These are phyloP conservation scores for Cenococcum geophilum DNA, from an alignment of 495 filamentous ascomycete genomes.

Conservation along the genomic window DNA sequence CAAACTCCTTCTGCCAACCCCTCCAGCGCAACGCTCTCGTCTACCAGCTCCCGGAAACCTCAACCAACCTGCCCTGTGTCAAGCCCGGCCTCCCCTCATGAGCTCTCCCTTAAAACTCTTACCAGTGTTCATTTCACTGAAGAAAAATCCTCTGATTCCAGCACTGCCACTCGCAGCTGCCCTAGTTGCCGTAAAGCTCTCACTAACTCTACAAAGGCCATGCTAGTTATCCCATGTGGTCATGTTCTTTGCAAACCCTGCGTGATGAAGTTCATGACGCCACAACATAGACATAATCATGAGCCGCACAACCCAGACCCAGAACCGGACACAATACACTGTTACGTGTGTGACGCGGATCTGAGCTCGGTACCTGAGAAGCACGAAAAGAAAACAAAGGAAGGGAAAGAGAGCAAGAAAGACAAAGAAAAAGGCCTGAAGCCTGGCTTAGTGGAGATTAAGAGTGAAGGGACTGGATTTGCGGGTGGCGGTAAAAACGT, in stretches of 20 bases:
- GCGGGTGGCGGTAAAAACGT: conserved; percentile 76
- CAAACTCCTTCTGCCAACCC: conserved; percentile 61
- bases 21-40: conserved; percentile 39
- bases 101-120: conserved; percentile 75
- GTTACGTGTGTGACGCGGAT: conserved; percentile 85
- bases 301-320: conserved; percentile 57
- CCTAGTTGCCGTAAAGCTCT: conserved; percentile 84
- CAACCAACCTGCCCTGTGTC: conserved; percentile 78
- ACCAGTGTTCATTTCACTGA: conserved; percentile 75
- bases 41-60: conserved; percentile 58
- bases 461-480: conserved; percentile 88
- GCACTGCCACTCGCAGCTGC: conserved; percentile 58
- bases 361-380: conserved; percentile 47
- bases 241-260: conserved; percentile 90
- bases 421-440: conserved; percentile 53
- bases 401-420: conserved; percentile 44
- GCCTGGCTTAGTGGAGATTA: conserved; percentile 77
- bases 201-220: conserved; percentile 75
- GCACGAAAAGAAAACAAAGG: conserved; percentile 45
- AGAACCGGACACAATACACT: conserved; percentile 49
- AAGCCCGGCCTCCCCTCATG: conserved; percentile 60
- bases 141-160: conserved; percentile 51
- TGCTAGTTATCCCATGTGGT: conserved; percentile 86
- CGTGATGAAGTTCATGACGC: conserved; percentile 75
- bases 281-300: conserved; percentile 30